Evolutionary conservation across 805 yeast species (phyloP), one percentile per base, ranked within the genome.

Genomic region (Yarrowia sp.): DNA sequence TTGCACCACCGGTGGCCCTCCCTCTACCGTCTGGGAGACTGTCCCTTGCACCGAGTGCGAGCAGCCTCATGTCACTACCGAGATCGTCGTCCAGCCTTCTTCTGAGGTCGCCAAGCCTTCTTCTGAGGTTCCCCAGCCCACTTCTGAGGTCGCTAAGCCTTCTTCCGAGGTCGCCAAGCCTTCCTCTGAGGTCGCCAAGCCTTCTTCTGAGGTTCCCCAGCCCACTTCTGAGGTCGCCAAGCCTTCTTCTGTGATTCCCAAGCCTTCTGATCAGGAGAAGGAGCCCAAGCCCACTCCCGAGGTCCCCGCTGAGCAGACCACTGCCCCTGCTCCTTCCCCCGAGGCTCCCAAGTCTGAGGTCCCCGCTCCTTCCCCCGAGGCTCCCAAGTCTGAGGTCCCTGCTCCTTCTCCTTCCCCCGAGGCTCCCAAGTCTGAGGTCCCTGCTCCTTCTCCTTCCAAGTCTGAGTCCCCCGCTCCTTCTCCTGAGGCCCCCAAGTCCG

Each of bases 1-100:
- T 13, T 53, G 61, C 61, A n/a, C 47, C 28, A 53, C 61, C 7
- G 61, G 61, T 17, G 61, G 61, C 3, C 47, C 61, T 10, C 61
- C 61, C 15, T 53, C 61, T n/a, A 53, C 61, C 11, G 38, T 53
- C 13, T 39, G 45, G 45, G 14, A 39, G 38, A 53, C 61, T 39
- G 31, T 53, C 38, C 36, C 45, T 11, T 53, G 61, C 38, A 53
- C 61, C n/a, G 61, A 53, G 43, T 51, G 58, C 15, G 58, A 51
- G 18, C 43, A 11, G 13, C 58, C 57, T 11, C 39, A 28, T 14
- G 48, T 44, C 17, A 44, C 48, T 10, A 44, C 48, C 31, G 48
- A 44, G 48, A 22, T 22, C 5, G 33, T 44, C 28, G 22, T 32
- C 15, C n/a, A 48, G 31, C 41, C 55, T n/a, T n/a, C 38, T 8